Percentiles rank a stretch among this genome's conserved stretches.
Conservation (phyloP, 176 grass and related monocot species). For the Lolium perenne region DNA sequence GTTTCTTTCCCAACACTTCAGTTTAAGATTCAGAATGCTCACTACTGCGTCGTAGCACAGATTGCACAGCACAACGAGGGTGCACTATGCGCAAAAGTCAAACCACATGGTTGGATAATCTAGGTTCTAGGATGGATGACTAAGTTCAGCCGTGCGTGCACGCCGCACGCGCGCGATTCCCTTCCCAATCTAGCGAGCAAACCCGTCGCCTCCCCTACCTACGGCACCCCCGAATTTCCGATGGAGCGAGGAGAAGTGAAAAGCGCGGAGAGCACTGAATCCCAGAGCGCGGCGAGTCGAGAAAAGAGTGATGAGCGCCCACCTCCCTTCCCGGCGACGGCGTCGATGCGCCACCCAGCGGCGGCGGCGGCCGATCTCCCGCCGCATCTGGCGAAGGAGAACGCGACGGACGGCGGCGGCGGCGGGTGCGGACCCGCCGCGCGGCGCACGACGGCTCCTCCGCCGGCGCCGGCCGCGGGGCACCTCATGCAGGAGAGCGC, state of each 20-base stretch:
- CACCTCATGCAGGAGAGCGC: slow-evolving; percentile 57
- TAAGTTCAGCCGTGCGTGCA: no score
- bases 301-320: neutral
- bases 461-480: neutral
- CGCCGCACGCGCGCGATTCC: no score
- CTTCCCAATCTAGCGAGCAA: neutral
- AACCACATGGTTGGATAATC: no score
- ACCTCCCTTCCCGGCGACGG: slow-evolving; percentile 50
- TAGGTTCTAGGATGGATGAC: no score
- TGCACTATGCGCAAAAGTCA: no score
- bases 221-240: neutral
- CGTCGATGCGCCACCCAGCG: slow-evolving; percentile 44
- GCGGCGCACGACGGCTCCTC: neutral
- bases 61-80: no score
- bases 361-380: slow-evolving; percentile 31
- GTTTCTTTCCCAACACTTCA: no score
- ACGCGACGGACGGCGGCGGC: neutral
- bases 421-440: neutral
- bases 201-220: neutral
- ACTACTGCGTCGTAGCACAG: no score
- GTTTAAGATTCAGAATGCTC: no score
- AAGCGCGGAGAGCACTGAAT: neutral
- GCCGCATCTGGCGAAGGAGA: slow-evolving; percentile 47
- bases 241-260: no score
- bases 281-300: no score